A percentile compares a stretch with the other conserved stretches of the same genome.
phyloP scores from a whole-genome alignment of 2,329 filamentous ascomycete species.

The Pseudonectria buxi region DNA sequence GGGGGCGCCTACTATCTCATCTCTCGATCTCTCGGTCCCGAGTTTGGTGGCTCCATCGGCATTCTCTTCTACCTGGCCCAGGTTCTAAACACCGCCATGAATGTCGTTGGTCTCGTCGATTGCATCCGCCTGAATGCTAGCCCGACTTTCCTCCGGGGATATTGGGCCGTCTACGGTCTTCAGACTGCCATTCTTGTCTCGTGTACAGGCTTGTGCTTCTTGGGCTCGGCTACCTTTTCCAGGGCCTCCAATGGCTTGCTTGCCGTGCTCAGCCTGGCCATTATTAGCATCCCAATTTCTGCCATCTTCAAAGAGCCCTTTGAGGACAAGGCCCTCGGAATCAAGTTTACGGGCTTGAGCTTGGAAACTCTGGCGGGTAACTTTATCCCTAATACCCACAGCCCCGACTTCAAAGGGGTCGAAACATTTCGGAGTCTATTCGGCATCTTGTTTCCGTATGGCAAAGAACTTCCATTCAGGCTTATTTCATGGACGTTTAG shows the following conservation, averaged over 20 bases:
- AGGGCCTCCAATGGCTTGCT: constrained; percentile 73
- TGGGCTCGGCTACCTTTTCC: constrained; percentile 74
- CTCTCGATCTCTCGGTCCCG: constrained; percentile 75
- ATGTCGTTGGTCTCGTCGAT: constrained; percentile 78
- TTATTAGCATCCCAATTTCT: constrained; percentile 78
- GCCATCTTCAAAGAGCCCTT: constrained; percentile 64
- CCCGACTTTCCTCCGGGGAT: constrained; percentile 57
- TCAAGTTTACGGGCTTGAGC: constrained; percentile 74
- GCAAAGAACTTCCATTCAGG: not conserved
- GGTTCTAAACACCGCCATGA: constrained; percentile 79
- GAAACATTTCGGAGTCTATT: constrained; percentile 77
- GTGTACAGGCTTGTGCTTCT: constrained; percentile 69
- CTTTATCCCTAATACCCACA: constrained; percentile 61
- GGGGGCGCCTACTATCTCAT: constrained; percentile 87
- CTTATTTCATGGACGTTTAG: constrained; percentile 15
- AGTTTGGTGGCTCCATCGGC: constrained; percentile 84
- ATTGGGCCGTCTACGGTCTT: constrained; percentile 72
- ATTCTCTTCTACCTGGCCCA: constrained; percentile 88
- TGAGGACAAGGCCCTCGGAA: constrained; percentile 49
- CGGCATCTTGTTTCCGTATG: constrained; percentile 70
- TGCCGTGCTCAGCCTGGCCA: constrained; percentile 62
- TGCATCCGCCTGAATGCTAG: constrained; percentile 74
- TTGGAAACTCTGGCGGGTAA: constrained; percentile 66
- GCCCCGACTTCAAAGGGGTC: constrained; percentile 53
- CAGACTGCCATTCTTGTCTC: constrained; percentile 63